Conservation (phyloP, 345 rosid genomes). For the Moricandia moricandioides region DNA sequence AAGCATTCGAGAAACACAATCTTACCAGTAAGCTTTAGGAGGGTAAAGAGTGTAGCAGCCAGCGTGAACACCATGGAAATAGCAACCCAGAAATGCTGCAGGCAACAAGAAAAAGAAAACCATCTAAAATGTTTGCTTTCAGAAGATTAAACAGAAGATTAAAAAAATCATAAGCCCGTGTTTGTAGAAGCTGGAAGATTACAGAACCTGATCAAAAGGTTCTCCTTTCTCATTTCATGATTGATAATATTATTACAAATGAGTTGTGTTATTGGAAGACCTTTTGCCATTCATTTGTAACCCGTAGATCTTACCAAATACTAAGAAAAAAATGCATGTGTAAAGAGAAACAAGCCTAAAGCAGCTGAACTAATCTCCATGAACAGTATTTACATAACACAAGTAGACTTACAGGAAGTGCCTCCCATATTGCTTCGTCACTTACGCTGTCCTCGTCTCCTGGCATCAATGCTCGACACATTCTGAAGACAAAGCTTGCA, state of each 20-base stretch:
- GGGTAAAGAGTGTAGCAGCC: constrained; percentile 86
- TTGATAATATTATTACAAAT: not conserved
- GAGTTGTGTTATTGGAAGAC: constrained; percentile 8
- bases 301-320: not conserved
- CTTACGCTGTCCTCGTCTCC: constrained; percentile 85
- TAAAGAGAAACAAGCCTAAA: constrained; percentile 4
- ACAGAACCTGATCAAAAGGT: constrained; percentile 3
- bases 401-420: constrained; percentile 76
- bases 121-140: constrained; percentile 3
- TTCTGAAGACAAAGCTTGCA: constrained; percentile 48
- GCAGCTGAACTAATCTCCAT: constrained; percentile 13
- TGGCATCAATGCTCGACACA: constrained; percentile 95
- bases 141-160: constrained; percentile 1
- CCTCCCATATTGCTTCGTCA: constrained; percentile 96
- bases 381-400: not conserved
- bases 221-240: not conserved
- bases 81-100: constrained; percentile 97
- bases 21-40: constrained; percentile 86
- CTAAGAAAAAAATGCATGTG: not conserved
- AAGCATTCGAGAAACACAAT: not conserved
- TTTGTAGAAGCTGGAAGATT: not conserved
- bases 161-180: constrained; percentile 3
- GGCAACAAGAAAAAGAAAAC: constrained; percentile 27
- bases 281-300: constrained; percentile 3
- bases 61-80: constrained; percentile 92